Conservation (phyloP, 169 alveolate species). For the Plasmodium gonderi region DNA sequence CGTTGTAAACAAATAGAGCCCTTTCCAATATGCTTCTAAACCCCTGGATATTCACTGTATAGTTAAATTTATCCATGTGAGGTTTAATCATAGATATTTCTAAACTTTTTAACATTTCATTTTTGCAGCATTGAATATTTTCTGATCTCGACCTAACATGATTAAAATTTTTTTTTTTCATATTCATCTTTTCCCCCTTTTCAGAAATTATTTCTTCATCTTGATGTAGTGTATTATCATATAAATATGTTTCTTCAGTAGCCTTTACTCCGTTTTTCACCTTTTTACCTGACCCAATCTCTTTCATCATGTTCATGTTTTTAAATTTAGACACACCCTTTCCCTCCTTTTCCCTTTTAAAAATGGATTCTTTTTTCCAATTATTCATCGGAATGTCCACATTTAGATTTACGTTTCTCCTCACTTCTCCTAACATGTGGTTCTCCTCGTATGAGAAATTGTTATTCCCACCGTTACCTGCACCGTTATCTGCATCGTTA, state of each 20-base stretch:
- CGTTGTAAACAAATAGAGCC: not conserved
- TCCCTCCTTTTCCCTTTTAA: not conserved
- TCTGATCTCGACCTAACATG: slow-evolving; percentile 39
- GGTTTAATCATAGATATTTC: slow-evolving; percentile 67
- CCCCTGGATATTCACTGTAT: slow-evolving; percentile 23
- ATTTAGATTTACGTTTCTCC: not conserved
- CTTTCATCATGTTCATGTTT: not conserved
- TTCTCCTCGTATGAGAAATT: not conserved
- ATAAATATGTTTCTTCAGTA: not conserved
- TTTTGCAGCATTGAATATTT: not conserved
- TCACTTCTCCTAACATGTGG: not conserved
- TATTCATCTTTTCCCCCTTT: not conserved
- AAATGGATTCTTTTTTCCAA: not conserved
- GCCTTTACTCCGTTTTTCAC: not conserved
- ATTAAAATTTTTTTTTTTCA: not conserved
- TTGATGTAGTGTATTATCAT: not conserved
- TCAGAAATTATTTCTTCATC: not conserved
- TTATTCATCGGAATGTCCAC: not conserved
- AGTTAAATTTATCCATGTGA: slow-evolving; percentile 30
- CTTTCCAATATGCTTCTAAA: slow-evolving; percentile 17
- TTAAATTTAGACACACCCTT: not conserved
- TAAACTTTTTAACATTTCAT: slow-evolving; percentile 7
- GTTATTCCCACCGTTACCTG: not conserved
- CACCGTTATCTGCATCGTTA: not conserved
- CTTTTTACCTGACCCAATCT: not conserved